Evolutionary conservation across 352 stramenopile genomes (phyloP), one percentile per base, ranked within the genome.

Genomic region (Sclerospora graminicola): DNA sequence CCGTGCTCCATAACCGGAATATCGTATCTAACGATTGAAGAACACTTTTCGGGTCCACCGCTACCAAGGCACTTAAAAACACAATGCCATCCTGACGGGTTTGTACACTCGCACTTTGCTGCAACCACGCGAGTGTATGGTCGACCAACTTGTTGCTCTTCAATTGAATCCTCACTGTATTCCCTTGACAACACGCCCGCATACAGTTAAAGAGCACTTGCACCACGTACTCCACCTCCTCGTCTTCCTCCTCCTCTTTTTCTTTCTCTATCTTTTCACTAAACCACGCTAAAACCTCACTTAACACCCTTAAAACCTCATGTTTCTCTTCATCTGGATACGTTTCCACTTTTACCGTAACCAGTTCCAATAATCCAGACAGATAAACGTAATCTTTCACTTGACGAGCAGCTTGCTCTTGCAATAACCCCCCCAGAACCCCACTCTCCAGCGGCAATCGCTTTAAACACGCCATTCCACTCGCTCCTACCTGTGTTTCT

Each of bases 11-110:
- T 29, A 87, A 86, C 24, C 60, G 65, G 31, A 93, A 32, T 30
- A 93, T 85, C 36, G 82, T 82, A 41, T 85, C 70, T n/a, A 93
- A 51, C 31, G 78, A 88, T 24, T 62, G 48, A 3, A 90, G 64
- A 1, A 93, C 79, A 54, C 64, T 87, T 8, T 60, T 45, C 0
- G 82, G 78, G 41, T 84, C 79, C 38, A 91, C 54, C 9, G 83
- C 69, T 18, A 93, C 82, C 1, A 93, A 59, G 10, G 78, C 63
- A 30, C 74, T 88, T 34, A 91, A 72, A 37, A 93, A 89, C 10
- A 93, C 48, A 27, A 93, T 36, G 8, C 79, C 76, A 11, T 89
- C 82, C 27, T 93, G 89, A 18, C 82, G 71, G 6, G 82, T 93
- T 41, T 86, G 74, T 1, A 74, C 72, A 0, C 77, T 89, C 24